Evolutionary conservation across 257 asterid genomes (phyloP).

Genomic region (Fraxinus cuspidata): DNA sequence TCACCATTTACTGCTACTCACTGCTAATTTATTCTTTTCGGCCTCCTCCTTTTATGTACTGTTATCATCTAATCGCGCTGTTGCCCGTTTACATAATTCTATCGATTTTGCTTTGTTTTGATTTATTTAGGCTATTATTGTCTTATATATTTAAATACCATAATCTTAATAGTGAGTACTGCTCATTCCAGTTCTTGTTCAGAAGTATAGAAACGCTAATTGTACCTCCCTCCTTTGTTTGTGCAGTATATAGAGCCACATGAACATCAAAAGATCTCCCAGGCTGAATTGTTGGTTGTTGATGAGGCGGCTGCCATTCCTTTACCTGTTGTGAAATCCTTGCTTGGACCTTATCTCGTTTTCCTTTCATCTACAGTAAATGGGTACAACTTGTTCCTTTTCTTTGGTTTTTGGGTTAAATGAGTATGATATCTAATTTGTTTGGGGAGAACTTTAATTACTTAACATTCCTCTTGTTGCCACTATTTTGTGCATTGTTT

Average conservation of each 20-base stretch:
- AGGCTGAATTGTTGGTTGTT: conserved; percentile 89
- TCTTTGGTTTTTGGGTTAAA: conserved; percentile 11
- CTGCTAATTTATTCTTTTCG: neutral
- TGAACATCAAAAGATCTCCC: conserved; percentile 86
- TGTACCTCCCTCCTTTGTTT: conserved; percentile 7
- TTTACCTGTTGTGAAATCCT: conserved; percentile 82
- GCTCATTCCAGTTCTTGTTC: neutral
- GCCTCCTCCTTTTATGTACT: neutral
- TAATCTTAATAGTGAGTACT: neutral
- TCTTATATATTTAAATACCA: neutral
- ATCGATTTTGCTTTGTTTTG: neutral
- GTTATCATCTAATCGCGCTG: neutral
- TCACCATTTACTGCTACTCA: neutral
- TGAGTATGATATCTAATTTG: neutral
- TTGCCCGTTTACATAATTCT: neutral
- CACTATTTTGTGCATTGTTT: conserved; percentile 10
- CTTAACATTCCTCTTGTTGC: neutral
- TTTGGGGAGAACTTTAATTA: neutral
- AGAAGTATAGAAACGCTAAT: neutral
- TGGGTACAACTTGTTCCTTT: conserved; percentile 51
- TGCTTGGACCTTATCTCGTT: conserved; percentile 97
- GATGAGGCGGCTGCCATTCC: conserved; percentile 99
- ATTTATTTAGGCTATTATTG: neutral
- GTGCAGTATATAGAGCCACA: conserved; percentile 86
- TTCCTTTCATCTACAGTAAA: conserved; percentile 96